Percentiles rank a stretch among this genome's conserved stretches.
phyloP scores from a whole-genome alignment of 148 eudicot genomes.

The Fagopyrum esculentum region DNA sequence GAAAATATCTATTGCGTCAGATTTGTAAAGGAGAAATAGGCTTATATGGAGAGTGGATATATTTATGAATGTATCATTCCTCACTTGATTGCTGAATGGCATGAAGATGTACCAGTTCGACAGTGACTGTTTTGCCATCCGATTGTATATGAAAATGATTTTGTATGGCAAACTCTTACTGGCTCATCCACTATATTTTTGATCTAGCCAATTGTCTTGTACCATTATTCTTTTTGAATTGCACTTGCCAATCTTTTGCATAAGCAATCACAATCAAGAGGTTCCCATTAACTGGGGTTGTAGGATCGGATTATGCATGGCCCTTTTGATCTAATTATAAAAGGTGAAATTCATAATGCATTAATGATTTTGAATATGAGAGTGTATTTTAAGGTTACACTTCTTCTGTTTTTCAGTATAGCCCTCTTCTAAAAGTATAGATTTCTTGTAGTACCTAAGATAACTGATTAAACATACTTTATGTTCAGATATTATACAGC shows the following conservation, averaged over 20 bases:
- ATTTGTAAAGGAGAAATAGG: neutral
- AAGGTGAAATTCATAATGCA: no score
- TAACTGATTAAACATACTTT: neutral
- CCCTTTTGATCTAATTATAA: no score
- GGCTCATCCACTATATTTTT: neutral
- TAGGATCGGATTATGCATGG: no score
- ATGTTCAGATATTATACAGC: no score
- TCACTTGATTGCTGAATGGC: slow-evolving; percentile 5
- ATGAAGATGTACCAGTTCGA: neutral
- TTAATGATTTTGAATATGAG: no score
- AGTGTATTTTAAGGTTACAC: no score
- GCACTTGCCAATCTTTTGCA: neutral
- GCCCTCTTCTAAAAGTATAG: no score
- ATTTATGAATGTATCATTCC: neutral
- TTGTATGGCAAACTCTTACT: neutral
- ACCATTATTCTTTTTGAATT: neutral
- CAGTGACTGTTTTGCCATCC: neutral
- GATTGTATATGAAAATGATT: slow-evolving; percentile 3
- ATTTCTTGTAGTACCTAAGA: neutral
- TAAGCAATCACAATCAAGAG: neutral
- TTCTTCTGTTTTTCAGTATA: no score
- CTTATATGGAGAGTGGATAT: neutral
- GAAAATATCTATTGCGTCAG: neutral
- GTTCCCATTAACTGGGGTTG: no score
- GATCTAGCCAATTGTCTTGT: neutral